Evolutionary conservation across 2,329 filamentous ascomycete species (phyloP).

Genomic region (Tolypocladium ophioglossoides): DNA sequence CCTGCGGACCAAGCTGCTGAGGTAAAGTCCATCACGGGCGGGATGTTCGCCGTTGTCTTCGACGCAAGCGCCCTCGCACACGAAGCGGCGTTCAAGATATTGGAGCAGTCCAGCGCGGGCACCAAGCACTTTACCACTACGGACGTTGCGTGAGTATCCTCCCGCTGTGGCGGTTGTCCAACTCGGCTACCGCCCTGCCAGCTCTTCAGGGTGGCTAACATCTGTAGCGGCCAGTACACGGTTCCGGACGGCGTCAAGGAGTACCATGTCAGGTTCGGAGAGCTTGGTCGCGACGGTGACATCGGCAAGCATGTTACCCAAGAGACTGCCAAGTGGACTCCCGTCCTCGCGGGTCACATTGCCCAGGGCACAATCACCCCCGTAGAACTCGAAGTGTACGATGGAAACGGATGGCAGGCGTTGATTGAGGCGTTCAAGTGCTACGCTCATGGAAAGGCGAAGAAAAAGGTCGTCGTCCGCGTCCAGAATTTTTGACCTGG

Average conservation of each 20-base stretch:
- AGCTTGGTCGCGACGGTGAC: slow-evolving; percentile 11
- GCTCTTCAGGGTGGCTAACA: not conserved
- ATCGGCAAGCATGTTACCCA: slow-evolving; percentile 8
- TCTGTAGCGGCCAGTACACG: slow-evolving; percentile 8
- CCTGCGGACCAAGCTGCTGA: slow-evolving; percentile 18
- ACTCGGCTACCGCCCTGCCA: not conserved
- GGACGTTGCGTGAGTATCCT: slow-evolving; percentile 19
- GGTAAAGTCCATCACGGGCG: slow-evolving; percentile 19
- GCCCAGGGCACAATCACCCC: slow-evolving; percentile 11
- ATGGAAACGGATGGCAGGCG: slow-evolving; percentile 14
- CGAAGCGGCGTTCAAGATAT: slow-evolving; percentile 18
- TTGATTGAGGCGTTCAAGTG: slow-evolving; percentile 11
- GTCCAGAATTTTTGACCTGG: not conserved
- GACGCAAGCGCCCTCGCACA: slow-evolving; percentile 19
- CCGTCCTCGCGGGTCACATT: slow-evolving; percentile 12
- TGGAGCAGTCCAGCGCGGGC: slow-evolving; percentile 12
- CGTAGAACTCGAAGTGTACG: slow-evolving; percentile 10
- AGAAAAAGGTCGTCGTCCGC: slow-evolving; percentile 16
- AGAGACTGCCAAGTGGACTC: slow-evolving; percentile 7
- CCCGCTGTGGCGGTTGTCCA: not conserved
- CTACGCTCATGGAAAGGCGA: slow-evolving; percentile 10
- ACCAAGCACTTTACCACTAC: slow-evolving; percentile 21
- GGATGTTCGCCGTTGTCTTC: slow-evolving; percentile 21
- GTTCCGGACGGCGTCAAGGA: slow-evolving; percentile 10
- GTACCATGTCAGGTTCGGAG: slow-evolving; percentile 15